Percentiles rank a stretch among this genome's conserved stretches.
Evolutionary conservation across 352 stramenopile genomes (phyloP).

Genomic region (Phytophthora syringae): DNA sequence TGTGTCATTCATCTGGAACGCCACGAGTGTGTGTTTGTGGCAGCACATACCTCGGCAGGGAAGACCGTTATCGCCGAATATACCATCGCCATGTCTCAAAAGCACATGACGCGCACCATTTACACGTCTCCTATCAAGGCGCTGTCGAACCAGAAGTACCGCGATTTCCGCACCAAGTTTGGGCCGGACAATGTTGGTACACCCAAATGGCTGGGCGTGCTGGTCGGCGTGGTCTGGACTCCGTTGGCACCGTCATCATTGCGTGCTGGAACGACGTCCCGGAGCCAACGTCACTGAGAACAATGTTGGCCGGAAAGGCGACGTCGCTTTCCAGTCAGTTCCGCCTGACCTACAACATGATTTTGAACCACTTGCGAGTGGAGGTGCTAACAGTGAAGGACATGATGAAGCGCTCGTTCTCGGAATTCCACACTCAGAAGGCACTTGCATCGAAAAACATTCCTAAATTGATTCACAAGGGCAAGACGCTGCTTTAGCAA

Average conservation of each 20-base stretch:
- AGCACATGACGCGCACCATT: slow-evolving; percentile 92
- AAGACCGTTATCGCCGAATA: slow-evolving; percentile 99
- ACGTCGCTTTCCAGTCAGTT: slow-evolving; percentile 97
- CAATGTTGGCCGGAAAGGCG: slow-evolving; percentile 96
- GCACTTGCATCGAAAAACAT: slow-evolving; percentile 81
- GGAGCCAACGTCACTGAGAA: slow-evolving; percentile 92
- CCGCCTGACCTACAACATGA: slow-evolving; percentile 99
- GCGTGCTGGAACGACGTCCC: slow-evolving; percentile 98
- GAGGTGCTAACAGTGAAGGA: slow-evolving; percentile 91
- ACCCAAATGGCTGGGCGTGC: slow-evolving; percentile 98
- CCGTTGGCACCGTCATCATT: slow-evolving; percentile 97
- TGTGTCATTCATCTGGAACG: slow-evolving; percentile 94
- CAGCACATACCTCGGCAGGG: slow-evolving; percentile 96
- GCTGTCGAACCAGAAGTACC: slow-evolving; percentile 98
- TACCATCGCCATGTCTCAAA: slow-evolving; percentile 95
- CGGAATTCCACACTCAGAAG: slow-evolving; percentile 95
- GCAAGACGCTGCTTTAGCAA: slow-evolving; percentile 54
- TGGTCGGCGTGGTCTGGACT: slow-evolving; percentile 96
- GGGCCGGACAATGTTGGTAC: slow-evolving; percentile 95
- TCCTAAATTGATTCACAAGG: slow-evolving; percentile 74
- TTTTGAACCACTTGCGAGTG: slow-evolving; percentile 95
- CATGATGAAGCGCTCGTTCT: slow-evolving; percentile 98
- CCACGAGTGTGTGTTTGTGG: slow-evolving; percentile 96
- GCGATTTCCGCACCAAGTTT: slow-evolving; percentile 96
- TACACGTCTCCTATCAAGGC: slow-evolving; percentile 99